A percentile compares a stretch with the other conserved stretches of the same genome.
Evolutionary conservation across 345 rosid species (phyloP).

Genomic region (Linum tenue): DNA sequence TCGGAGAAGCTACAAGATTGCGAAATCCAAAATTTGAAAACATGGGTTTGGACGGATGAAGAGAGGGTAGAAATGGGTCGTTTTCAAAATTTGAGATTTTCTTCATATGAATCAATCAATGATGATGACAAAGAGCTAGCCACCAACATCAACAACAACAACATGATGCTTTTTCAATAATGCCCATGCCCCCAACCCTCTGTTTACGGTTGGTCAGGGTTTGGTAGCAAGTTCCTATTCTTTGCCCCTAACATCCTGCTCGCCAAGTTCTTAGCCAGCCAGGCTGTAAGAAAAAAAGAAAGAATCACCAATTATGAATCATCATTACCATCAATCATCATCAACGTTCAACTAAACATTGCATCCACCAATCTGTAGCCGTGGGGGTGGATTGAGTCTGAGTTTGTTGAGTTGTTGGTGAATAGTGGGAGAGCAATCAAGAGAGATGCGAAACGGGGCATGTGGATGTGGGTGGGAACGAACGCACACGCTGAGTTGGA

Average conservation of each 20-base stretch:
- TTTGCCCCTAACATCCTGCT: not conserved
- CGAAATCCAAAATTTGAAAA: too few relatives aligned
- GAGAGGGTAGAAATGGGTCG: slow-evolving; percentile 11
- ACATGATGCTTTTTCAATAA: slow-evolving; percentile 13
- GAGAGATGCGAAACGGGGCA: too few relatives aligned
- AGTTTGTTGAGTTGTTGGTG: too few relatives aligned
- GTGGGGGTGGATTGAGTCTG: too few relatives aligned
- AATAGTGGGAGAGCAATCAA: too few relatives aligned
- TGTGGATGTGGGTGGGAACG: not conserved
- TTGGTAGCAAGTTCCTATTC: slow-evolving; percentile 8
- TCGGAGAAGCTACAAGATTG: too few relatives aligned
- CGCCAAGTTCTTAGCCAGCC: too few relatives aligned
- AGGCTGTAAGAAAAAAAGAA: too few relatives aligned
- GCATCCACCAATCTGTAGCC: too few relatives aligned
- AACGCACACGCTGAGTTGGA: not conserved
- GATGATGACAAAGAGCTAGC: not conserved
- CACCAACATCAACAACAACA: slow-evolving; percentile 9
- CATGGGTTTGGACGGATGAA: not conserved
- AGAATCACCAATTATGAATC: too few relatives aligned
- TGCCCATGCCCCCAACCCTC: not conserved
- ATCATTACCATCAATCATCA: too few relatives aligned
- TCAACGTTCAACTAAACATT: too few relatives aligned
- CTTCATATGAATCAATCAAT: not conserved
- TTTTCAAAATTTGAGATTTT: slow-evolving; percentile 2
- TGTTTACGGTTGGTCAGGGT: slow-evolving; percentile 4